Conservation (phyloP, 495 filamentous ascomycete species). For the Neurospora cerealis region DNA sequence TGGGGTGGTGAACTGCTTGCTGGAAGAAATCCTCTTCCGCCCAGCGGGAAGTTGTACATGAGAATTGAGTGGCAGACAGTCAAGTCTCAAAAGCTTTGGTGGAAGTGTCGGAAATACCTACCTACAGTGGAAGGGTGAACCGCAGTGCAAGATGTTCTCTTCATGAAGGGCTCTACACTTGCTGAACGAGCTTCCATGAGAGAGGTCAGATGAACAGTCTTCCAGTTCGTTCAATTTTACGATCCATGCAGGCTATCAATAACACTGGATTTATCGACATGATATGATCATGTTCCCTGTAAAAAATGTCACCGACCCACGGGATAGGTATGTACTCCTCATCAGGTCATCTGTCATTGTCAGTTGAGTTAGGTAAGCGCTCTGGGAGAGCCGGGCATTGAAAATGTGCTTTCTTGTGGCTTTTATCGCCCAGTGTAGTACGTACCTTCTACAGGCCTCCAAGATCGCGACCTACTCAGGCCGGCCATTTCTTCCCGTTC, state of each 20-base stretch:
- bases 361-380: not conserved
- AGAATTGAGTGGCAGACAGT: not conserved
- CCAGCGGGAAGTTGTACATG: not conserved
- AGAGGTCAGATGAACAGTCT: not conserved
- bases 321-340: not conserved
- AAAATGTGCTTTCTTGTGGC: not conserved
- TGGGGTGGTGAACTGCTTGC: not conserved
- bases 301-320: not conserved
- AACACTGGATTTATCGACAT: not conserved
- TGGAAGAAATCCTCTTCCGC: not conserved
- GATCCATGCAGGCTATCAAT: not conserved
- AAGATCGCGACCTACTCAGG: not conserved
- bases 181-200: not conserved
- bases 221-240: not conserved
- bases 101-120: not conserved
- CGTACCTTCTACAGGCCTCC: not conserved
- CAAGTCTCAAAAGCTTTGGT: not conserved
- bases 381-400: not conserved
- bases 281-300: not conserved
- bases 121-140: not conserved
- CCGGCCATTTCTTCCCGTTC: not conserved
- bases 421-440: not conserved
- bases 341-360: not conserved
- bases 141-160: not conserved
- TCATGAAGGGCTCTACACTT: not conserved